Evolutionary conservation across 2,329 filamentous ascomycete species (phyloP).

Genomic region (Penicillium sp.): DNA sequence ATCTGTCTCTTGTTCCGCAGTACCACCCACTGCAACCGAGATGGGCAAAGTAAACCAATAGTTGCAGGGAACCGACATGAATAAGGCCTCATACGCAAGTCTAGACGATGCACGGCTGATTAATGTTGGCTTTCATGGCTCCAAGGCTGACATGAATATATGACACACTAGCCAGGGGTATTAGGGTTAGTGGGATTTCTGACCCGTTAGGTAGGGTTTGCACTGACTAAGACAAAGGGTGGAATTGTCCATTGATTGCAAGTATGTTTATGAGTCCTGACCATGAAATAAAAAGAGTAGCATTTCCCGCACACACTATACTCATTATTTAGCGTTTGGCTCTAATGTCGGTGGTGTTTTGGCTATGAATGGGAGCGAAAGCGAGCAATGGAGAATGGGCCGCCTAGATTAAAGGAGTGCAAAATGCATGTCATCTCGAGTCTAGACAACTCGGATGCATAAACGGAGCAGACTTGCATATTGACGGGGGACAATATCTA

Average conservation of each 20-base stretch:
- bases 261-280: background rate
- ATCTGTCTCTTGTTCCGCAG: too few relatives aligned
- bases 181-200: background rate
- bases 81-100: conserved; percentile 7
- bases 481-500: background rate
- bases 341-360: background rate
- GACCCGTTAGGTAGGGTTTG: background rate
- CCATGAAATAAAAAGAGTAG: background rate
- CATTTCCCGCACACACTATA: too few relatives aligned
- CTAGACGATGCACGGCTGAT: conserved; percentile 9
- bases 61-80: background rate
- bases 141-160: background rate
- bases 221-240: background rate
- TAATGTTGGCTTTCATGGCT: background rate
- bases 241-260: background rate
- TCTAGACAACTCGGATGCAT: background rate
- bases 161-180: background rate
- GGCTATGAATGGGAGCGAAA: background rate
- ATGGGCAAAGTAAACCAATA: background rate
- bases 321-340: background rate
- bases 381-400: too few relatives aligned
- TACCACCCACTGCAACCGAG: too few relatives aligned
- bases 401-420: background rate
- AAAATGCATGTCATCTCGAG: background rate
- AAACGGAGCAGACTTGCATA: background rate